These are phyloP conservation scores for Halophytophthora polymorphica DNA, from an alignment of 352 stramenopile genomes.

Conservation along the genomic window DNA sequence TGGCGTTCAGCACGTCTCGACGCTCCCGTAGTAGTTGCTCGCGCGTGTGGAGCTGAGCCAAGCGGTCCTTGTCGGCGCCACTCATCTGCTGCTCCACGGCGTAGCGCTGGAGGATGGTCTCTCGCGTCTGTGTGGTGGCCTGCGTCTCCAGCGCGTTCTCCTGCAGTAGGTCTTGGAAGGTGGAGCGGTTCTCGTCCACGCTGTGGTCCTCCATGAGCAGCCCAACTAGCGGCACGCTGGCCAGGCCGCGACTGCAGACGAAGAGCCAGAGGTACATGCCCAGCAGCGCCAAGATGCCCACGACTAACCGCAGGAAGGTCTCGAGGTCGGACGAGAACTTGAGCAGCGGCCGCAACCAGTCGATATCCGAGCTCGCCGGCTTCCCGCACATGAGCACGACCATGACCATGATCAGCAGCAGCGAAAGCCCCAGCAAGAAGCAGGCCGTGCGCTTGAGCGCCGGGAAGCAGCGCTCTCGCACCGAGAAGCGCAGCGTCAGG, in stretches of 20 bases:
- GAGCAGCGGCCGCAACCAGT: constrained; percentile 82
- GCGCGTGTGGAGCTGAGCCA: constrained; percentile 69
- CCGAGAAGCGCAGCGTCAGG: constrained; percentile 65
- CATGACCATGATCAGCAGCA: constrained; percentile 69
- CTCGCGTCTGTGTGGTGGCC: constrained; percentile 58
- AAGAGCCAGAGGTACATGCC: constrained; percentile 80
- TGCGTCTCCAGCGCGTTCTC: constrained; percentile 77
- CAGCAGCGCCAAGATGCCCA: constrained; percentile 67
- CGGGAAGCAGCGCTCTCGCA: constrained; percentile 45
- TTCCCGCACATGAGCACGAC: constrained; percentile 75
- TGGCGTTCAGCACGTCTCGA: constrained; percentile 61
- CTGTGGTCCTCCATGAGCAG: constrained; percentile 77
- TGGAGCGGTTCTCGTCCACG: constrained; percentile 61
- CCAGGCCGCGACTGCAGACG: constrained; percentile 64
- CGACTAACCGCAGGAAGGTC: constrained; percentile 65
- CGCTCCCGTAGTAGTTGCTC: constrained; percentile 68
- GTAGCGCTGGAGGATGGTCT: constrained; percentile 73
- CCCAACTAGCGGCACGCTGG: constrained; percentile 69
- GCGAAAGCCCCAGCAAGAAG: constrained; percentile 63
- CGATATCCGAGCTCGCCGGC: constrained; percentile 66
- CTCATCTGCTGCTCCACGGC: constrained; percentile 62
- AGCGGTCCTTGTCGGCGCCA: constrained; percentile 60
- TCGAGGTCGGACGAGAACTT: constrained; percentile 73
- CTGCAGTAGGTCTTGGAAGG: constrained; percentile 67
- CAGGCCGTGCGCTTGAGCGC: constrained; percentile 73